Percentiles rank a stretch among this genome's conserved stretches.
phyloP scores from a whole-genome alignment of 106 monocot species.

The Agapanthus africanus region DNA sequence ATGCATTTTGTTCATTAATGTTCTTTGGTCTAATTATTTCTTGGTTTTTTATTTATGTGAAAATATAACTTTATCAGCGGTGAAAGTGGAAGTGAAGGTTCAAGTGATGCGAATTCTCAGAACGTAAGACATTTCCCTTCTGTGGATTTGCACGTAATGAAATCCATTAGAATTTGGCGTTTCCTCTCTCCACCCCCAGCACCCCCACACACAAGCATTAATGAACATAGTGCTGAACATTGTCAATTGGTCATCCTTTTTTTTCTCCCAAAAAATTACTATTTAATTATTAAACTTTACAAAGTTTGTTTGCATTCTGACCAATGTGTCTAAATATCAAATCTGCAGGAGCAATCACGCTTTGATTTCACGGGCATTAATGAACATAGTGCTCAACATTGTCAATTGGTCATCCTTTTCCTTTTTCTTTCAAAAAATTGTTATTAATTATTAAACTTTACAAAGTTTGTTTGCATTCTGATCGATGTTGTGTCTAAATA shows the following conservation, averaged over 20 bases:
- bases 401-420: too few relatives aligned
- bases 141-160: not conserved
- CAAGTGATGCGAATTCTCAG: conserved; percentile 64
- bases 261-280: too few relatives aligned
- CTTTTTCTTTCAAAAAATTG: too few relatives aligned
- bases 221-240: not conserved
- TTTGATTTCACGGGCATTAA: not conserved
- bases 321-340: not conserved
- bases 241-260: too few relatives aligned
- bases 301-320: not conserved
- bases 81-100: conserved; percentile 66
- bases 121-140: conserved; percentile 45
- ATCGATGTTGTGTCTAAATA: not conserved
- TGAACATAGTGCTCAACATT: not conserved
- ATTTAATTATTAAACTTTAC: not conserved
- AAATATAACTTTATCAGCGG: conserved; percentile 18
- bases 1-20: not conserved
- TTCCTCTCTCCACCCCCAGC: too few relatives aligned
- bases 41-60: not conserved
- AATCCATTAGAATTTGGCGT: not conserved
- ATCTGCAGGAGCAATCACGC: not conserved
- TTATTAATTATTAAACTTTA: not conserved
- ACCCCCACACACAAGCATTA: not conserved
- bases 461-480: not conserved
- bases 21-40: not conserved